A percentile compares a stretch with the other conserved stretches of the same genome.
phyloP scores from a whole-genome alignment of 306 rosid genomes.

The Neltuma alba region DNA sequence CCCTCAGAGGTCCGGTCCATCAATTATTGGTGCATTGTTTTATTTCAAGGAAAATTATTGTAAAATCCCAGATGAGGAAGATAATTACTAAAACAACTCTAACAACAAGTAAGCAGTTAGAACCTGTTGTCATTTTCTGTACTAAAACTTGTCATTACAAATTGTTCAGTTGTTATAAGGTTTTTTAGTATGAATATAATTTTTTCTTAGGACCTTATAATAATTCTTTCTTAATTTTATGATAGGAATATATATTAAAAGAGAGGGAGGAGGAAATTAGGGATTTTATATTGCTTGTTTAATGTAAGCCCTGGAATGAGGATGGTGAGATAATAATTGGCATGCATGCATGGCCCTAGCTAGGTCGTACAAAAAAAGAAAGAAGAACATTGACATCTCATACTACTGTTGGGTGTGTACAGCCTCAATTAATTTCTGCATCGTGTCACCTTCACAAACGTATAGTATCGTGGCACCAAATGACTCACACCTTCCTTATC shows the following conservation, averaged over 20 bases:
- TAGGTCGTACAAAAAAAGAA: slow-evolving; percentile 7
- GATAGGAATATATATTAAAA: neutral
- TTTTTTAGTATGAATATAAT: too few relatives aligned
- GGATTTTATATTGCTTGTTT: neutral
- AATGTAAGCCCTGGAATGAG: neutral
- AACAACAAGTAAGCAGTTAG: too few relatives aligned
- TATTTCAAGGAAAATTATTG: too few relatives aligned
- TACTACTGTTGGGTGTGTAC: slow-evolving; percentile 18
- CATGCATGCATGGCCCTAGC: slow-evolving; percentile 15
- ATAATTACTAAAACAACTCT: too few relatives aligned
- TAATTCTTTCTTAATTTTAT: too few relatives aligned
- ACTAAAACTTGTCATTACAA: too few relatives aligned
- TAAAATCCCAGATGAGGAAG: too few relatives aligned
- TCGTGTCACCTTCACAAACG: slow-evolving; percentile 17
- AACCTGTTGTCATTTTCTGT: too few relatives aligned
- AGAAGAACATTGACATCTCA: slow-evolving; percentile 31
- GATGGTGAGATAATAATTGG: neutral
- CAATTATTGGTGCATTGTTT: neutral
- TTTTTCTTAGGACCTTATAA: too few relatives aligned
- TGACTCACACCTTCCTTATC: slow-evolving; percentile 31
- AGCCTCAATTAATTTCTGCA: neutral
- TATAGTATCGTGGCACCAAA: slow-evolving; percentile 33
- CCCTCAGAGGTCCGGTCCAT: neutral
- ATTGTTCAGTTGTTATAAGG: too few relatives aligned
- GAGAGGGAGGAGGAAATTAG: neutral